Percentiles rank a stretch among this genome's conserved stretches.
These are phyloP conservation scores for Trichosporon coremiiforme DNA, from an alignment of 1,284 basidiomycete species.

Conservation along the genomic window DNA sequence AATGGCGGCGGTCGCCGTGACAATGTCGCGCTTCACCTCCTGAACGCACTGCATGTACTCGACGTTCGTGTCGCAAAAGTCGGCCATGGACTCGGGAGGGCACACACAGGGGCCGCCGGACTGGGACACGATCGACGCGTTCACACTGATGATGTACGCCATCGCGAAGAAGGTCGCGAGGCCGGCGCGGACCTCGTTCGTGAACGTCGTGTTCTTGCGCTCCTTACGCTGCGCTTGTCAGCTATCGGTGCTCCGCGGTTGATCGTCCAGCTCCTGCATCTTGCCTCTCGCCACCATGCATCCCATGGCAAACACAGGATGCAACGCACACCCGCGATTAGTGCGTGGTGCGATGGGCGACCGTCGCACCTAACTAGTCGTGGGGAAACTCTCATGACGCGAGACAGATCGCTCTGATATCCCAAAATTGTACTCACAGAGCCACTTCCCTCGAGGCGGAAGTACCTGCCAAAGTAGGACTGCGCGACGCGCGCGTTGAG, in stretches of 20 bases:
- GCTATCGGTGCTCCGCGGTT: background rate
- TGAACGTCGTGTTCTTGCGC: conserved; percentile 73
- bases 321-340: background rate
- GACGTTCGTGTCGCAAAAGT: conserved; percentile 61
- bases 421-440: conserved; percentile 52
- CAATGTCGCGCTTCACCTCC: conserved; percentile 67
- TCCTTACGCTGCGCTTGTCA: conserved; percentile 60
- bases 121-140: conserved; percentile 67
- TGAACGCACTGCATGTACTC: conserved; percentile 68
- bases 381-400: background rate
- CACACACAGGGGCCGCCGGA: conserved; percentile 83
- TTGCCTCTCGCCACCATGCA: background rate
- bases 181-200: conserved; percentile 79
- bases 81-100: conserved; percentile 45
- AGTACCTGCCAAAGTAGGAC: conserved; percentile 74
- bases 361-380: background rate
- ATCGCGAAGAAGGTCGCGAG: conserved; percentile 74
- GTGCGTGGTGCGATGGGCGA: background rate
- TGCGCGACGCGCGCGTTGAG: conserved; percentile 63
- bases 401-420: too few relatives aligned
- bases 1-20: conserved; percentile 69
- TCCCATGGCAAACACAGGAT: background rate
- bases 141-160: conserved; percentile 53
- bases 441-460: conserved; percentile 79
- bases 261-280: background rate